Evolutionary conservation across 192 early-diverging fungal species (phyloP).

Genomic region (Irineochytrium annulatum): DNA sequence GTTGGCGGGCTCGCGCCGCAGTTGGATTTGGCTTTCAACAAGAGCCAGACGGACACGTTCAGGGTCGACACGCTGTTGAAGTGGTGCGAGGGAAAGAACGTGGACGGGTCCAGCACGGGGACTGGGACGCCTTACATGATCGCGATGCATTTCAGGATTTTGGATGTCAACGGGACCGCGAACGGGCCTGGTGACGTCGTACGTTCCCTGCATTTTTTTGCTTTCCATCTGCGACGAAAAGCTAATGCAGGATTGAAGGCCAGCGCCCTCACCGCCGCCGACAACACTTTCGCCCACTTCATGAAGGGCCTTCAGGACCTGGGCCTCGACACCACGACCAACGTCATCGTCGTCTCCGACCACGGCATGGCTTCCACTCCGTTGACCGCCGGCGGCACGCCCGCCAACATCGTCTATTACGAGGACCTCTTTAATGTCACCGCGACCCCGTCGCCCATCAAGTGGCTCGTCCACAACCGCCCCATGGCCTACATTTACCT

Average conservation of each 20-base stretch:
- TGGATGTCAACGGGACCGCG: conserved; percentile 6
- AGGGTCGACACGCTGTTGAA: background rate
- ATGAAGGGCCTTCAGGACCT: background rate
- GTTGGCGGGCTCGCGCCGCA: background rate
- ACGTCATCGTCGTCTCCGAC: conserved; percentile 16
- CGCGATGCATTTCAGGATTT: background rate
- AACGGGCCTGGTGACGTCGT: conserved; percentile 3
- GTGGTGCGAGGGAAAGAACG: conserved; percentile 8
- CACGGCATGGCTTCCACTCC: conserved; percentile 7
- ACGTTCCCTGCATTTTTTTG: background rate
- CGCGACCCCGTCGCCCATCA: background rate
- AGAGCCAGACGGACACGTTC: background rate
- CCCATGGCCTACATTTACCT: background rate
- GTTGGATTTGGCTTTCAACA: background rate
- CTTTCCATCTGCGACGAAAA: conserved; percentile 2
- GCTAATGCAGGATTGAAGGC: background rate
- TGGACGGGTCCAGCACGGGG: background rate
- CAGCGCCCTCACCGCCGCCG: conserved; percentile 6
- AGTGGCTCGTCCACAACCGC: background rate
- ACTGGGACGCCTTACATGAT: background rate
- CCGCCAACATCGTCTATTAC: background rate
- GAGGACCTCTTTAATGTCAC: background rate
- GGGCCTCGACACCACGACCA: background rate
- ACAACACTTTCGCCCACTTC: background rate
- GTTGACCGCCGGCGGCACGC: too few relatives aligned